phyloP scores from a whole-genome alignment of 1,284 basidiomycete genomes.

The Cronartium quercuum region DNA sequence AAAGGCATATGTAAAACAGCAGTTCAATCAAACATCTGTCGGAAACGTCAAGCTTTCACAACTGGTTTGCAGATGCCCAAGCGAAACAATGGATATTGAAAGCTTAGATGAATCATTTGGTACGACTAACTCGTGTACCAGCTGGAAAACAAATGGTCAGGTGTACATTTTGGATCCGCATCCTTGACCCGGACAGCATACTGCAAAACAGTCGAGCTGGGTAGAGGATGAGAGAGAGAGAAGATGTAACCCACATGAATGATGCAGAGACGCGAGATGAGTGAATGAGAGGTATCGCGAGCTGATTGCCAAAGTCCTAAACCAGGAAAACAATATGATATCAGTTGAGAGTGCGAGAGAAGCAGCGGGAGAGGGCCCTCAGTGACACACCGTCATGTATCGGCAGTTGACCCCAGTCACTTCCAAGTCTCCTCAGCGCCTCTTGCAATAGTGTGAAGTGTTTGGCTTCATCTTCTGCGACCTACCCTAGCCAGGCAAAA shows the following conservation, averaged over 20 bases:
- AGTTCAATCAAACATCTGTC: too few relatives aligned
- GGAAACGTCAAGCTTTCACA: too few relatives aligned
- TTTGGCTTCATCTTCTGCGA: conserved; percentile 45
- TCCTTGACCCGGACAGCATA: too few relatives aligned
- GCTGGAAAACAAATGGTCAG: background rate
- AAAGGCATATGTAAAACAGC: conserved; percentile 24
- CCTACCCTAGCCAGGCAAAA: conserved; percentile 17
- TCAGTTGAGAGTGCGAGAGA: too few relatives aligned
- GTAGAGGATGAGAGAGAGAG: too few relatives aligned
- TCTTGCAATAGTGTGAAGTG: conserved; percentile 47
- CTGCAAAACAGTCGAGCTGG: too few relatives aligned
- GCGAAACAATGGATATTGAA: too few relatives aligned
- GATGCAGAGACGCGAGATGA: conserved; percentile 47
- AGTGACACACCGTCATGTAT: conserved; percentile 45
- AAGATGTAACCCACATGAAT: conserved; percentile 45
- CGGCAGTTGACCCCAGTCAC: conserved; percentile 48
- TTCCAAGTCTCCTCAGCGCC: conserved; percentile 46
- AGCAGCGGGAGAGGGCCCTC: background rate
- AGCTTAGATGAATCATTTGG: background rate
- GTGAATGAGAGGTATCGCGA: conserved; percentile 46
- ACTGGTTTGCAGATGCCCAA: too few relatives aligned
- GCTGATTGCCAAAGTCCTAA: conserved; percentile 48
- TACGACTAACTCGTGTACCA: conserved; percentile 29
- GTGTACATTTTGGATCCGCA: background rate
- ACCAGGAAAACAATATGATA: background rate